Evolutionary conservation across 1,284 basidiomycete species (phyloP).

Genomic region (Trichosporon faecale): DNA sequence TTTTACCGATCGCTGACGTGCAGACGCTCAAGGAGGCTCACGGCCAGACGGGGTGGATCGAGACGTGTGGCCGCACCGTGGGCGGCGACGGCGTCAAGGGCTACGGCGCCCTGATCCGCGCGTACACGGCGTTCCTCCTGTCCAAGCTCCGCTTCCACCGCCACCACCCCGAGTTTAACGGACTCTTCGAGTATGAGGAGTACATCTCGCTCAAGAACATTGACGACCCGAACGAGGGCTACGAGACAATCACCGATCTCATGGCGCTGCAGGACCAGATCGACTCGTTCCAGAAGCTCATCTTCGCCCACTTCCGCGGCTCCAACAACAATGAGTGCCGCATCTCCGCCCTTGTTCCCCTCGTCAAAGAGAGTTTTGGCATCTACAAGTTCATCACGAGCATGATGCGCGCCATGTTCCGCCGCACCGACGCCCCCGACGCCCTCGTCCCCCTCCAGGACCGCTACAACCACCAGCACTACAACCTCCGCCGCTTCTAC

Average conservation of each 20-base stretch:
- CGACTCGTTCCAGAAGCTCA: constrained; percentile 92
- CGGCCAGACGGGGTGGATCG: constrained; percentile 92
- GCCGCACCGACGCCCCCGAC: constrained; percentile 81
- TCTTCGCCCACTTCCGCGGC: constrained; percentile 86
- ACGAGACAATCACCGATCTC: constrained; percentile 91
- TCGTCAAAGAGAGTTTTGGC: constrained; percentile 95
- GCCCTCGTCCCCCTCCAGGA: constrained; percentile 79
- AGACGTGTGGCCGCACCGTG: constrained; percentile 87
- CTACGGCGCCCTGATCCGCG: constrained; percentile 84
- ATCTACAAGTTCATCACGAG: constrained; percentile 96
- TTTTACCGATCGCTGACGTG: background rate
- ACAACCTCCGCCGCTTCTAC: constrained; percentile 89
- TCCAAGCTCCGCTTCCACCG: constrained; percentile 94
- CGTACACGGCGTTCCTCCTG: constrained; percentile 89
- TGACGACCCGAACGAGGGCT: constrained; percentile 96
- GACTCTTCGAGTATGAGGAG: constrained; percentile 94
- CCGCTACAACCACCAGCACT: constrained; percentile 83
- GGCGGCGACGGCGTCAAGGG: constrained; percentile 75
- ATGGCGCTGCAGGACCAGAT: constrained; percentile 97
- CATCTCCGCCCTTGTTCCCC: constrained; percentile 85
- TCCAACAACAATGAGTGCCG: constrained; percentile 92
- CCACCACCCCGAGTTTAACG: constrained; percentile 90
- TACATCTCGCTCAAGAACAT: constrained; percentile 93
- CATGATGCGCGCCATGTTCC: constrained; percentile 92
- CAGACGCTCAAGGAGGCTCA: constrained; percentile 93